A percentile compares a stretch with the other conserved stretches of the same genome.
Evolutionary conservation across 257 asterid species (phyloP).

Genomic region (Lycium barbarum): DNA sequence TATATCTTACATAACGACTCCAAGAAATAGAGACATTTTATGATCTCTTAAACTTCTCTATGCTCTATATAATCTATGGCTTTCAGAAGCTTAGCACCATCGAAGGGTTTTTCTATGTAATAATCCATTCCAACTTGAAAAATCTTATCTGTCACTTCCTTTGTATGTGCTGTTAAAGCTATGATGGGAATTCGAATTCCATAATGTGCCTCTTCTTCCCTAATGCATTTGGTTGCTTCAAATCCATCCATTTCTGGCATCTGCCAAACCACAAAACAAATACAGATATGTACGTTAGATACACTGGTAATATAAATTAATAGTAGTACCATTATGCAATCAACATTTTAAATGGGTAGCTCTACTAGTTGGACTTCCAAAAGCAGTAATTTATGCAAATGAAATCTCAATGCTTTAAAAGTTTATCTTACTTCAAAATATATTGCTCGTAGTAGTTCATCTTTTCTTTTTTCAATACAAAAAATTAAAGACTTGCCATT

Average conservation of each 20-base stretch:
- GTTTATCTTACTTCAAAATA: neutral
- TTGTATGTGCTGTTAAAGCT: constrained; percentile 74
- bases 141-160: constrained; percentile 53
- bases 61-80: constrained; percentile 33
- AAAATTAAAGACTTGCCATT: neutral
- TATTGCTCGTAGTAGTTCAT: neutral
- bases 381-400: neutral
- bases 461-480: neutral
- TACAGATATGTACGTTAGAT: neutral
- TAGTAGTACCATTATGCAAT: no score
- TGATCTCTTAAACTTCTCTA: neutral
- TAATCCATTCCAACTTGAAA: constrained; percentile 69
- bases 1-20: constrained; percentile 7
- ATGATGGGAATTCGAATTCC: constrained; percentile 62
- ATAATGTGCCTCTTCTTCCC: constrained; percentile 55
- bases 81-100: constrained; percentile 40
- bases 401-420: neutral
- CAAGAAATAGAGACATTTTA: neutral
- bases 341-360: no score
- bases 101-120: constrained; percentile 36
- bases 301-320: neutral
- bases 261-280: constrained; percentile 37
- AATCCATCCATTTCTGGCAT: constrained; percentile 81
- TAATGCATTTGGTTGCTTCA: constrained; percentile 65
- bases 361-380: no score